Conservation (phyloP, 192 early-diverging fungal genomes). For the Entomortierella lignicola region DNA sequence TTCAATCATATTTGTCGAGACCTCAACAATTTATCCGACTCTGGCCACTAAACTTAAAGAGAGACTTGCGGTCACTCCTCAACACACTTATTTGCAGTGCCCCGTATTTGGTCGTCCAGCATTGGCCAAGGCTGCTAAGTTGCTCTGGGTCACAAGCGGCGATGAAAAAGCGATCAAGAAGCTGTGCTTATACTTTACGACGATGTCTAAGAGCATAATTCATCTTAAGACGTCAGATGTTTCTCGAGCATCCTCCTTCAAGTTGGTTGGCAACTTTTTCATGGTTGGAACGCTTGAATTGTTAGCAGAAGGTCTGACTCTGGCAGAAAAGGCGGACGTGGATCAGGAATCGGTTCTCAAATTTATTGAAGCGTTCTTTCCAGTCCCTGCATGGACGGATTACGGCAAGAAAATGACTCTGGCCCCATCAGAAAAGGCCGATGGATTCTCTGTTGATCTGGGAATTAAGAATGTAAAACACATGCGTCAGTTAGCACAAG, state of each 20-base stretch:
- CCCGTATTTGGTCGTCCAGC: slow-evolving; percentile 55
- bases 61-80: slow-evolving; percentile 26
- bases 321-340: slow-evolving; percentile 67
- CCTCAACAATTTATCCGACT: slow-evolving; percentile 68
- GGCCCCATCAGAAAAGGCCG: slow-evolving; percentile 30
- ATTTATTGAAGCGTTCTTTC: slow-evolving; percentile 67
- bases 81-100: slow-evolving; percentile 57
- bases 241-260: slow-evolving; percentile 62
- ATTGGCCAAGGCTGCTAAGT: slow-evolving; percentile 38
- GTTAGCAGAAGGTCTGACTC: slow-evolving; percentile 72
- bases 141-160: slow-evolving; percentile 41
- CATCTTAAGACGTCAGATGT: slow-evolving; percentile 59
- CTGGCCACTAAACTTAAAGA: slow-evolving; percentile 51
- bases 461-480: slow-evolving; percentile 62
- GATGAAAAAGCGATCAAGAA: slow-evolving; percentile 52
- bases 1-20: slow-evolving; percentile 68
- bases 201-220: slow-evolving; percentile 46
- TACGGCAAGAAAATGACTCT: slow-evolving; percentile 34
- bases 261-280: slow-evolving; percentile 78
- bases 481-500: slow-evolving; percentile 55
- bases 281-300: slow-evolving; percentile 66
- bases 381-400: slow-evolving; percentile 53
- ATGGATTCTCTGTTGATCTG: slow-evolving; percentile 57
- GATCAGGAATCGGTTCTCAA: slow-evolving; percentile 66
- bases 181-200: slow-evolving; percentile 35